Evolutionary conservation across 2,329 filamentous ascomycete species (phyloP), one percentile per base, ranked within the genome.

Genomic region (Pleurostoma richardsiae): DNA sequence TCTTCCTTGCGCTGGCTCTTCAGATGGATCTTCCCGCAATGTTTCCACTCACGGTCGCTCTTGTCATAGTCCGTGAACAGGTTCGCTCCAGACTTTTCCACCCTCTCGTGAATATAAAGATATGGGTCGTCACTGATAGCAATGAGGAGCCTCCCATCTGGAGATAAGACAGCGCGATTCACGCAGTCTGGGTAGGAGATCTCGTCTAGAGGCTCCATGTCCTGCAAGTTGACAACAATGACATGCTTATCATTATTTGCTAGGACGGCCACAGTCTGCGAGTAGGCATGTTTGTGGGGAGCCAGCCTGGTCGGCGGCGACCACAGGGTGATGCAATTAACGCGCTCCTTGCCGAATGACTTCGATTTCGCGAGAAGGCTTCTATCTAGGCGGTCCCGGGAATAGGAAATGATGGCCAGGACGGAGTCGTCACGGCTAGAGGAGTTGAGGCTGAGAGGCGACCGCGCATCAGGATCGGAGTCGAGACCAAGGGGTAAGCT

Each of bases 231-330:
- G 60, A 95, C 89, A n/a, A 96, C 70, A 29, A 86, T 85, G 47
- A 97, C 87, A 2, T 88, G 90, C 62, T 84, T 86, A 69, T 97
- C 94, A 62, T 99, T 99, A 69, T 96, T 96, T 41, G 88, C 82
- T 58, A 96, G 70, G 41, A 88, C 77, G 44, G 83, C 87, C n/a
- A 91, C 74, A 1, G 76, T 70, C 19, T 69, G 64, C 11, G 59
- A 56, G 58, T 83, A 80, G 41, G 73, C 68, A 11, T 61, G 65
- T 5, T 59, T 55, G 29, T 45, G 56, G 41, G 53, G 54, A 4
- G 52, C 50, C 27, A 53, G 57, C 30, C 63, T 54, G 6, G 64
- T 64, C 3, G 74, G 71, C 1, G 77, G 78, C 41, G 74, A 78
- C 82, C 82, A 85, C 30, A 84, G 66, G 19, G 80, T 85, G 56